A percentile compares a stretch with the other conserved stretches of the same genome.
Conservation (phyloP, 2,329 filamentous ascomycete species). For the Alternaria viburni region DNA sequence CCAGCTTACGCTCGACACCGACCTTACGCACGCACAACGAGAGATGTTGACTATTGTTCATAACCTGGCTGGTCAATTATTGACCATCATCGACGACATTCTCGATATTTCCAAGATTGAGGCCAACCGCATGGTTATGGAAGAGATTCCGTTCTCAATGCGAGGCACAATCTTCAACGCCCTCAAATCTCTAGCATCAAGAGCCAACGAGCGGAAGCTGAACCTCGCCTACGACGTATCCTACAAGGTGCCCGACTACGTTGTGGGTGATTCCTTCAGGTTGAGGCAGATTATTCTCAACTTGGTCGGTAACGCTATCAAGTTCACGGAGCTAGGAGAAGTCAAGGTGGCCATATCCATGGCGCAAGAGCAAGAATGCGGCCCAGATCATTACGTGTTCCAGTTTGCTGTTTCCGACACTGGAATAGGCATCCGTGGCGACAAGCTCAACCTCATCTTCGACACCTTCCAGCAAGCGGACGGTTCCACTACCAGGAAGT, state of each 20-base stretch:
- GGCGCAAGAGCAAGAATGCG: slow-evolving; percentile 69
- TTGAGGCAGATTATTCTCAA: slow-evolving; percentile 96
- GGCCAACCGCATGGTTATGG: slow-evolving; percentile 96
- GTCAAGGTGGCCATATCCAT: slow-evolving; percentile 91
- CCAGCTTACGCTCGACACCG: slow-evolving; percentile 89
- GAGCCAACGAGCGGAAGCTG: slow-evolving; percentile 93
- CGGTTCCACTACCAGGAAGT: slow-evolving; percentile 93
- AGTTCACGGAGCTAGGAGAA: slow-evolving; percentile 96
- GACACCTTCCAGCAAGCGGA: slow-evolving; percentile 99
- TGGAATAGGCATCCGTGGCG: slow-evolving; percentile 92
- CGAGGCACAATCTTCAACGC: slow-evolving; percentile 96
- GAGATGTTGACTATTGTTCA: slow-evolving; percentile 99
- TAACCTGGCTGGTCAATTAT: slow-evolving; percentile 90
- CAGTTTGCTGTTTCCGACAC: slow-evolving; percentile 97
- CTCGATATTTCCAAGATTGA: slow-evolving; percentile 79
- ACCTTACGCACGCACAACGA: slow-evolving; percentile 91
- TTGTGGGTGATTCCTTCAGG: slow-evolving; percentile 95
- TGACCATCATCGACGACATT: slow-evolving; percentile 92
- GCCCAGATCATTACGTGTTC: slow-evolving; percentile 82
- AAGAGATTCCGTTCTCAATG: slow-evolving; percentile 95
- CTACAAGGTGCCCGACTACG: slow-evolving; percentile 90
- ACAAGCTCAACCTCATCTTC: slow-evolving; percentile 96
- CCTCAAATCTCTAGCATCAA: slow-evolving; percentile 93
- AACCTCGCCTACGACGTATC: slow-evolving; percentile 94
- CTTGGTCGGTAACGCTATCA: slow-evolving; percentile 96